These are phyloP conservation scores for Nicotiana undulata DNA, from an alignment of 257 asterid genomes.

Conservation along the genomic window DNA sequence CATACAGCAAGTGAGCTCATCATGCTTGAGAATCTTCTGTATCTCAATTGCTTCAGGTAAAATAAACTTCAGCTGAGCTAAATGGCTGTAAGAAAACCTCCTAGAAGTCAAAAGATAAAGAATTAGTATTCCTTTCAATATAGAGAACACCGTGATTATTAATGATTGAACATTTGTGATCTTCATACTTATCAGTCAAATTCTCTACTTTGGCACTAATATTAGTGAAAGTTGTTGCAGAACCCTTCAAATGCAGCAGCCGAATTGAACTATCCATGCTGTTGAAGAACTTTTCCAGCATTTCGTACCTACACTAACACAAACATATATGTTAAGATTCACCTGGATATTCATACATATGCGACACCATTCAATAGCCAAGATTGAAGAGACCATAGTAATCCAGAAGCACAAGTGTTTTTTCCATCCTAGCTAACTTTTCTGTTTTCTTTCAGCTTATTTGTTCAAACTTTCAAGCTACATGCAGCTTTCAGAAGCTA, in stretches of 20 bases:
- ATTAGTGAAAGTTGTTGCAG: slow-evolving; percentile 45
- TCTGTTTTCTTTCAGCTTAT: too few species aligned
- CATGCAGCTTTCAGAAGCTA: background rate
- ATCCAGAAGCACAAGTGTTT: too few species aligned
- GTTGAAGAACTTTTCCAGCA: slow-evolving; percentile 65
- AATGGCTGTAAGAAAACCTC: slow-evolving; percentile 63
- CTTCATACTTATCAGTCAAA: slow-evolving; percentile 62
- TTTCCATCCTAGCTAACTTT: too few species aligned
- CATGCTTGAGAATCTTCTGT: slow-evolving; percentile 48
- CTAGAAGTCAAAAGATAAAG: slow-evolving; percentile 24
- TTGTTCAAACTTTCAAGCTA: too few species aligned
- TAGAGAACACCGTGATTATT: background rate
- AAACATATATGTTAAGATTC: background rate
- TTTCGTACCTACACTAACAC: slow-evolving; percentile 32
- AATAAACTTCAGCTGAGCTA: slow-evolving; percentile 74
- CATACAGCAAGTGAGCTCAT: slow-evolving; percentile 70
- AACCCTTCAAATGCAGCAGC: slow-evolving; percentile 55
- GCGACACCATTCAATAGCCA: too few species aligned
- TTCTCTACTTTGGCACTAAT: slow-evolving; percentile 50
- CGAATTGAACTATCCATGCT: slow-evolving; percentile 78
- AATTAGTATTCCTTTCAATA: background rate
- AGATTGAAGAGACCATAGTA: too few species aligned
- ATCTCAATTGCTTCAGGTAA: slow-evolving; percentile 74
- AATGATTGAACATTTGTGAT: background rate
- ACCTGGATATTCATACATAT: background rate